Evolutionary conservation across 2,329 filamentous ascomycete species (phyloP).

Genomic region (Ambrosiella xylebori): DNA sequence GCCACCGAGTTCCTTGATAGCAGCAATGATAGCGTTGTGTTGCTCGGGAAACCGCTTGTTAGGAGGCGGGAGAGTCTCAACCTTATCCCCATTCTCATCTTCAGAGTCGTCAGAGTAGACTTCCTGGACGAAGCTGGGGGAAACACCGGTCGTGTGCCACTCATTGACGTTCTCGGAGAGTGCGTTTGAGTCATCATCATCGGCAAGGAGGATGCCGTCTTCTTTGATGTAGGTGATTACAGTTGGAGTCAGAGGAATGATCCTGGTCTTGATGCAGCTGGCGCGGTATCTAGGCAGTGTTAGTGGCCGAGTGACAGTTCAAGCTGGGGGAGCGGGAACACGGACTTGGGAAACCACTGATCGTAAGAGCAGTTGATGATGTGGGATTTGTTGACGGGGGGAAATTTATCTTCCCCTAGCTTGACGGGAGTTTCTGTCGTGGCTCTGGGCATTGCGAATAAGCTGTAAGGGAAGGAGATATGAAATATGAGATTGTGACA

Average conservation of each 20-base stretch:
- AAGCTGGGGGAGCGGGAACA: conserved; percentile 10
- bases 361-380: conserved; percentile 92
- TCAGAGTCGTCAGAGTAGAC: conserved; percentile 25
- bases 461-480: neutral
- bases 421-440: neutral
- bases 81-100: conserved; percentile 25
- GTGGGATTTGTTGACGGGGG: conserved; percentile 67
- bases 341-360: conserved; percentile 64
- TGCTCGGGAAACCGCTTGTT: conserved; percentile 49
- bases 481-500: neutral
- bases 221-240: conserved; percentile 80
- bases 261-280: conserved; percentile 68
- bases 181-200: conserved; percentile 32
- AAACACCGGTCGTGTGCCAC: conserved; percentile 21
- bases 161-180: conserved; percentile 37
- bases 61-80: conserved; percentile 24
- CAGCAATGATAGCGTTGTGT: conserved; percentile 58
- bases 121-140: conserved; percentile 21
- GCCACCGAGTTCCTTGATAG: conserved; percentile 67
- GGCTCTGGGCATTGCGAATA: conserved; percentile 7
- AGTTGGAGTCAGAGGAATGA: conserved; percentile 56
- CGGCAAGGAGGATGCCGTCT: conserved; percentile 79
- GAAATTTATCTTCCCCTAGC: conserved; percentile 41
- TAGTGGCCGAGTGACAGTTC: conserved; percentile 12
- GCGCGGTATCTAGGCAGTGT: conserved; percentile 42